Percentiles rank a stretch among this genome's conserved stretches.
phyloP scores from a whole-genome alignment of 352 stramenopile species.

The Pythium guiyangense region DNA sequence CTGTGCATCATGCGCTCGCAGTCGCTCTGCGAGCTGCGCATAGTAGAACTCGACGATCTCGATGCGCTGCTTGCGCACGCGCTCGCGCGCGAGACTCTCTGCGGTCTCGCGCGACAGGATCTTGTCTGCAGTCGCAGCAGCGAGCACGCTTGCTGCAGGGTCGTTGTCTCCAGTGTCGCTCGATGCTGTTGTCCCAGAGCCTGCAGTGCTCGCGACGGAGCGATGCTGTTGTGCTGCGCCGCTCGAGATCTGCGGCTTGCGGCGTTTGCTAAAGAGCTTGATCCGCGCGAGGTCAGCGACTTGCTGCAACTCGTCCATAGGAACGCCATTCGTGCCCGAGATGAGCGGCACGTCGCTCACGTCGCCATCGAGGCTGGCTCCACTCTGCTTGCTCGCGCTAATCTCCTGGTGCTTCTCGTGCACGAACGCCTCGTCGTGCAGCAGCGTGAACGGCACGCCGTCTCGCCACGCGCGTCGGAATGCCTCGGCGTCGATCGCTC shows the following conservation, averaged over 20 bases:
- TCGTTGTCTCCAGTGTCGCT: conserved; percentile 14
- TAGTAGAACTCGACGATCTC: conserved; percentile 42
- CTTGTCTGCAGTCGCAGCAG: conserved; percentile 29
- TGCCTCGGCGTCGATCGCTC: conserved; percentile 7
- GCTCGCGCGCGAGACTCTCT: conserved; percentile 30
- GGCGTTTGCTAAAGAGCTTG: conserved; percentile 41
- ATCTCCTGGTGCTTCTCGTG: conserved; percentile 61
- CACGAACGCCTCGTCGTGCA: conserved; percentile 68
- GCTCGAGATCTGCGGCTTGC: neutral
- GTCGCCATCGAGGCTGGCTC: conserved; percentile 8
- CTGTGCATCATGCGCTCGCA: neutral
- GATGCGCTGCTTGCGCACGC: conserved; percentile 24
- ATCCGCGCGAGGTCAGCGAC: conserved; percentile 46
- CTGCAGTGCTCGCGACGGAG: neutral
- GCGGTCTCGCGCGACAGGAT: conserved; percentile 33
- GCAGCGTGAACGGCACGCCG: conserved; percentile 59
- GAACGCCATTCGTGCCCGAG: conserved; percentile 46
- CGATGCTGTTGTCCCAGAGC: neutral
- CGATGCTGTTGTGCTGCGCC: neutral
- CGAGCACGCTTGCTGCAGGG: conserved; percentile 24
- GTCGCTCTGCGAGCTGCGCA: conserved; percentile 17
- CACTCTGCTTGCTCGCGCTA: neutral
- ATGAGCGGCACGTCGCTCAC: conserved; percentile 11
- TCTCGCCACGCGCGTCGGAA: conserved; percentile 37
- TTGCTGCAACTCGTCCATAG: conserved; percentile 56